Percentiles rank a stretch among this genome's conserved stretches.
Evolutionary conservation across 192 early-diverging fungal species (phyloP).

Genomic region (Rhizophagus clarus): DNA sequence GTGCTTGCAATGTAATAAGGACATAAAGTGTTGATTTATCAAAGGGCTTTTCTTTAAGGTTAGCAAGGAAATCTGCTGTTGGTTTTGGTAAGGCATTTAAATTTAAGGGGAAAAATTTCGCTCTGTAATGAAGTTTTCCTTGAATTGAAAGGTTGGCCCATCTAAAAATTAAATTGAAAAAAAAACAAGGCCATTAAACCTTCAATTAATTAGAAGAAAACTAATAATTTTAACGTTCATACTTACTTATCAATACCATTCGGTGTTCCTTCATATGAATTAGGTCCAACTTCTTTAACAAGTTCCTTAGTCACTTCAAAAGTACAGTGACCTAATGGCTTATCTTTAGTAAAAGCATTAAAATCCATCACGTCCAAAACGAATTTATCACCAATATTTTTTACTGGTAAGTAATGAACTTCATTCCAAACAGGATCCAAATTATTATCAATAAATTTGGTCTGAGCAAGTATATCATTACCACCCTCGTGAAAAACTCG

Average conservation of each 20-base stretch:
- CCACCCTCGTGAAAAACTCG: constrained; percentile 50
- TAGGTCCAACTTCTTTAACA: constrained; percentile 51
- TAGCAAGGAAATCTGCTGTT: constrained; percentile 28
- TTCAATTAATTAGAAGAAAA: background rate
- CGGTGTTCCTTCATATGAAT: constrained; percentile 36
- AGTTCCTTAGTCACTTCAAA: constrained; percentile 62
- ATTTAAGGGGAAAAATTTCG: constrained; percentile 40
- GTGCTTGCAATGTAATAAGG: constrained; percentile 18
- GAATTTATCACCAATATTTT: constrained; percentile 72
- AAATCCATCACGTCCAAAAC: constrained; percentile 84
- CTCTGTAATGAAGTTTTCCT: constrained; percentile 43
- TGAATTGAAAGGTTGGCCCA: constrained; percentile 33
- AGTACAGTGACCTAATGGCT: constrained; percentile 73
- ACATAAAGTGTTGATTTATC: background rate
- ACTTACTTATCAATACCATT: constrained; percentile 39
- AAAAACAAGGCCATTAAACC: background rate
- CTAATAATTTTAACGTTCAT: background rate
- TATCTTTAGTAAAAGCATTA: constrained; percentile 86
- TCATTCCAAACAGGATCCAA: constrained; percentile 94
- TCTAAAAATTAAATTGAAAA: constrained; percentile 11
- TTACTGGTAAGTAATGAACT: constrained; percentile 82
- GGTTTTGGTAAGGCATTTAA: constrained; percentile 10
- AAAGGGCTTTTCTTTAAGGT: constrained; percentile 34
- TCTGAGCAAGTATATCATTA: constrained; percentile 63
- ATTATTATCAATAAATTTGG: constrained; percentile 79